Evolutionary conservation across 1,139 yeast genomes (phyloP).

Genomic region (Pichia sp.): DNA sequence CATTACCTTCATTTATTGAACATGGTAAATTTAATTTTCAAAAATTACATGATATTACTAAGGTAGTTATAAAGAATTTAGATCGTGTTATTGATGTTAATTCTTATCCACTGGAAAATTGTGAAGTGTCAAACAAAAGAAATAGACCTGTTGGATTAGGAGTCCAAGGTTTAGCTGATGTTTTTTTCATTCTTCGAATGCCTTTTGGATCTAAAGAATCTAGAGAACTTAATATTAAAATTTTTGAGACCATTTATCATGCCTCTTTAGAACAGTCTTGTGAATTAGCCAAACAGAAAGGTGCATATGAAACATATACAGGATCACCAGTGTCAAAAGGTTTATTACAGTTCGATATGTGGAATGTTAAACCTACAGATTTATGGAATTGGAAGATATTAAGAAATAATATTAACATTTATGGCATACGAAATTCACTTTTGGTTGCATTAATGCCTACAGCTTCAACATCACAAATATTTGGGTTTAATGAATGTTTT

Average conservation of each 20-base stretch:
- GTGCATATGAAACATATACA: conserved; percentile 42
- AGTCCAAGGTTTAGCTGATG: conserved; percentile 56
- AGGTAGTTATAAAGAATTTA: conserved; percentile 46
- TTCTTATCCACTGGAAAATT: conserved; percentile 46
- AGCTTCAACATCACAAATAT: conserved; percentile 57
- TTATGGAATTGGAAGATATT: conserved; percentile 48
- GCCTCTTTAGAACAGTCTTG: conserved; percentile 51
- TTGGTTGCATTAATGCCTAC: conserved; percentile 61
- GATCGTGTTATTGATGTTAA: conserved; percentile 50
- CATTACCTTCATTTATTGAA: conserved; percentile 43
- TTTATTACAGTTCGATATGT: conserved; percentile 46
- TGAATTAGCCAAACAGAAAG: conserved; percentile 44
- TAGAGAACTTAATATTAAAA: conserved; percentile 43
- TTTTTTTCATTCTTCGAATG: conserved; percentile 44
- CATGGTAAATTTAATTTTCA: conserved; percentile 40
- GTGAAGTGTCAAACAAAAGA: conserved; percentile 43
- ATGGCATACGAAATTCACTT: conserved; percentile 50
- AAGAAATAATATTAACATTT: conserved; percentile 35
- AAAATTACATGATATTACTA: conserved; percentile 44
- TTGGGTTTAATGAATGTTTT: conserved; percentile 54
- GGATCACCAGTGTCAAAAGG: conserved; percentile 57
- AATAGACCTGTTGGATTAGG: conserved; percentile 56
- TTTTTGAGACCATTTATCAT: conserved; percentile 55
- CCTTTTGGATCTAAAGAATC: conserved; percentile 53
- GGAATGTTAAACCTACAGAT: conserved; percentile 47